A percentile compares a stretch with the other conserved stretches of the same genome.
Conservation (phyloP, 2,329 filamentous ascomycete genomes). For the Xylariaceae sp. region DNA sequence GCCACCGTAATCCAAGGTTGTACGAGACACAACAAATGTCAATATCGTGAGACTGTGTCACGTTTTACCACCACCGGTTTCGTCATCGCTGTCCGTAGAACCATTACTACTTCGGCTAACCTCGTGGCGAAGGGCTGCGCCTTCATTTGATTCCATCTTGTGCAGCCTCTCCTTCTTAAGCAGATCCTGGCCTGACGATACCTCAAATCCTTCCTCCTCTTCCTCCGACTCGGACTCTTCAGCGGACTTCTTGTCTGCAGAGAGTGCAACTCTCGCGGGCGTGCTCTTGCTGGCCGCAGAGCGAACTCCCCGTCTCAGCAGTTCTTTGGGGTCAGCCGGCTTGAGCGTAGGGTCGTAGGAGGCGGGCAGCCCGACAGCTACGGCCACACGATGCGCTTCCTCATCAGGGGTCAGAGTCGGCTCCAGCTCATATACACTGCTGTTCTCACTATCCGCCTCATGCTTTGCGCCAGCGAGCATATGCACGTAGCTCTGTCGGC, state of each 20-base stretch:
- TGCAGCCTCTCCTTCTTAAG: conserved; percentile 41
- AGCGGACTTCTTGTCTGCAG: conserved; percentile 38
- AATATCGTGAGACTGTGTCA: conserved; percentile 13
- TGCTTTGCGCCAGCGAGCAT: conserved; percentile 66
- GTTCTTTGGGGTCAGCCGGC: conserved; percentile 41
- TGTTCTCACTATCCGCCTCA: conserved; percentile 55
- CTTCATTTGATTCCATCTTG: conserved; percentile 34
- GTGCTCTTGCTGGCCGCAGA: conserved; percentile 12
- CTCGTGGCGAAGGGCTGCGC: conserved; percentile 30
- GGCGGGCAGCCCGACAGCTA: conserved; percentile 60
- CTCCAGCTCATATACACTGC: conserved; percentile 54
- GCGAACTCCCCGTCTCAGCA: conserved; percentile 23
- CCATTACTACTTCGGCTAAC: conserved; percentile 30
- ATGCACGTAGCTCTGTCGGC: conserved; percentile 70
- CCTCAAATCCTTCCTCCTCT: conserved; percentile 42
- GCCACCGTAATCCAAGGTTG: conserved; percentile 1
- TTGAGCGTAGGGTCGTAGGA: conserved; percentile 64
- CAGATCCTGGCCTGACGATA: conserved; percentile 38
- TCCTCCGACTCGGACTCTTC: conserved; percentile 36
- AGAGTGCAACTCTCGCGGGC: conserved; percentile 34
- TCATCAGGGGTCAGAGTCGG: conserved; percentile 55
- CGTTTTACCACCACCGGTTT: conserved; percentile 33
- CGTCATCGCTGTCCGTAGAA: conserved; percentile 37
- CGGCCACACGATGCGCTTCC: conserved; percentile 63
- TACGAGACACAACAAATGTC: background rate